Evolutionary conservation across 1,284 basidiomycete genomes (phyloP), one percentile per base, ranked within the genome.

Genomic region (Ceraceosorus guamensis): DNA sequence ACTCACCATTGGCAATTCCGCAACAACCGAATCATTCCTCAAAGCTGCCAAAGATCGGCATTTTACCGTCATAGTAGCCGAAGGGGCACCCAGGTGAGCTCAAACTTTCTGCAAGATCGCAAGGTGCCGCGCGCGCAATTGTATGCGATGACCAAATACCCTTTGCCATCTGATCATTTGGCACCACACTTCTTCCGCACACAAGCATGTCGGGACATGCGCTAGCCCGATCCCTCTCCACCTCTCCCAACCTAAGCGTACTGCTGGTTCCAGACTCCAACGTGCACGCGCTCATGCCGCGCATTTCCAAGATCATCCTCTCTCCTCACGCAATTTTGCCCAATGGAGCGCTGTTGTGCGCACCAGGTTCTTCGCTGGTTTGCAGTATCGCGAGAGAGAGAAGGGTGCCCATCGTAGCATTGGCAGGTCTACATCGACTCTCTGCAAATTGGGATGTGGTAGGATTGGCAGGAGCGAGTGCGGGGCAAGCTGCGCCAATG

Each of bases 201-300:
- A 30, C 30, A 68, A 89, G 88, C 60, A 91, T 88, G 73, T 83
- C 84, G 41, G 93, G 93, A 13, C 88, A 87, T 66, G 82, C 85
- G 57, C 87, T 93, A 83, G 91, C 91, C 4, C 61, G 67, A 4
- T 46, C 8, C 0, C 80, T 84, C 61, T 82, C 85, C 3, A 82
- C 91, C 32, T 87, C 89, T 2, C 78, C 83, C 24, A 81, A 84
- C 24, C 91, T 97, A 65, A 90, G 89, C 10, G 92, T 91, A 16
- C 87, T 97, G 74, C 86, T 98, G 52, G 87, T 98, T 47, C 92
- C 93, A 43, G 93, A 97, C 78, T 89, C 88, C 14, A 89, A 89
- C 43, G 87, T 97, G 75, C 95, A 89, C 76, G 90, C 91, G 11
- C 83, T 98, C 64, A 90, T 98, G 86, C 93, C 93, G 3, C 85